Base-by-base conservation (phyloP, 495 filamentous ascomycete genomes). In the Aspergillus egyptiacus region DNA sequence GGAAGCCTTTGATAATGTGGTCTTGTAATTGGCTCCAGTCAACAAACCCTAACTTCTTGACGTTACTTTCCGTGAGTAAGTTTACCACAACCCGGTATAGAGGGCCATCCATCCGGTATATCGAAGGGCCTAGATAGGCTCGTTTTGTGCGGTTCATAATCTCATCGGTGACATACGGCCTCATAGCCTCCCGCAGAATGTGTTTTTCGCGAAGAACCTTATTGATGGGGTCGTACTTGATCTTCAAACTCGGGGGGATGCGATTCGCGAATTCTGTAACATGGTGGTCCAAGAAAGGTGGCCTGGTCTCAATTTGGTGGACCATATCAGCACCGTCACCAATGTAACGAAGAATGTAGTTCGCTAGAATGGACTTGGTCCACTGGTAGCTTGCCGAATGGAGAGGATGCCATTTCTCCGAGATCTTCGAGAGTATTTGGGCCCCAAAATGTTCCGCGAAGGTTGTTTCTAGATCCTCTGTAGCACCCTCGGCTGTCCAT, bases 251-350 rank as follows among this genome's bases (percentile, higher is more conserved):
- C 0, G 72, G 72, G 5, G 76, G 76, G 7, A 79, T 59, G 0
- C 40, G 40, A 49, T 76, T 76, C n/a, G 68, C 68, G 47, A 71
- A 78, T 50, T 75, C 71, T 5, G 73, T 70, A 10, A 79, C 55
- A 6, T 68, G 58, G 47, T 79, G 76, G 47, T 80, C 76, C 2
- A 79, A 63, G 50, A 78, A 78, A 0, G 77, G 75, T 13, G 71
- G 63, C 1, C 75, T 60, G 1, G 60, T 66, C 55, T 80, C 76
- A 42, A 79, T 56, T 17, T 59, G 62, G 45, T 79, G 67, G 5
- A 66, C 70, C 74, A 79, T 79, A 34, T 79, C 76, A 23, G 64
- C 68, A 14, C 72, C 69, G 50, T 80, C 76, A n/a, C 75, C 74
- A 1, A 75, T 57, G 42, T 60, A 70, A 0, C 69, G 65, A 1